A percentile compares a stretch with the other conserved stretches of the same genome.
Conservation (phyloP, 192 early-diverging fungal species). For the Gamsiella multidivaricata region DNA sequence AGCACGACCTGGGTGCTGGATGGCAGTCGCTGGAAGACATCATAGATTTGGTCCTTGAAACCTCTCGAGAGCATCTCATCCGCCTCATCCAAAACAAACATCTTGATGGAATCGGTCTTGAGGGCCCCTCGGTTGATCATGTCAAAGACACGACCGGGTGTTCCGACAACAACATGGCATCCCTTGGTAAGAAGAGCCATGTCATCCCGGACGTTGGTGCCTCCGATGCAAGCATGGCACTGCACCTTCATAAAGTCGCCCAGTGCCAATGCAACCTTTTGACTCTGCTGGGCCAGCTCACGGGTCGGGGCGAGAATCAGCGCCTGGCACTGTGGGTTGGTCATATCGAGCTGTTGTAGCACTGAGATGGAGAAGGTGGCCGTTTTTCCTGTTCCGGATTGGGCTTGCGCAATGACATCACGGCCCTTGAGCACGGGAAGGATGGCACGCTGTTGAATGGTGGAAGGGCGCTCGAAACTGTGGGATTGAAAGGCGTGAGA, state of each 20-base stretch:
- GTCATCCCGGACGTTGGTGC: slow-evolving; percentile 90
- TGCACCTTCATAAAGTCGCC: slow-evolving; percentile 93
- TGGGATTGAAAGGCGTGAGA: too few species aligned
- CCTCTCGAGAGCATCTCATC: slow-evolving; percentile 97
- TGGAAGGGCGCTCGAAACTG: slow-evolving; percentile 67
- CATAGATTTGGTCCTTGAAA: slow-evolving; percentile 96
- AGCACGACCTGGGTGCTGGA: slow-evolving; percentile 90
- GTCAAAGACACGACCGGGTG: slow-evolving; percentile 96
- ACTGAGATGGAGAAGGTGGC: slow-evolving; percentile 99
- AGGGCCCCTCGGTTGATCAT: slow-evolving; percentile 92
- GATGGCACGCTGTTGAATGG: slow-evolving; percentile 94
- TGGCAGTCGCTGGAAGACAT: slow-evolving; percentile 90
- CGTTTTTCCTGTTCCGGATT: slow-evolving; percentile 99
- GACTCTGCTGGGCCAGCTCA: slow-evolving; percentile 94
- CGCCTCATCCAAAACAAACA: slow-evolving; percentile 97
- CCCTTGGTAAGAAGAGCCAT: slow-evolving; percentile 79
- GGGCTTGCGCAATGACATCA: slow-evolving; percentile 99
- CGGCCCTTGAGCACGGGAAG: slow-evolving; percentile 89
- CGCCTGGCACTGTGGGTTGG: slow-evolving; percentile 84
- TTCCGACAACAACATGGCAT: slow-evolving; percentile 93
- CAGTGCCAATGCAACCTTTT: slow-evolving; percentile 89
- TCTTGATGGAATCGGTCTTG: slow-evolving; percentile 83
- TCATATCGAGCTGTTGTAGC: slow-evolving; percentile 88
- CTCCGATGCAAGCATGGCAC: slow-evolving; percentile 96
- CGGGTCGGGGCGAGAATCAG: slow-evolving; percentile 95